Conservation (phyloP, 495 filamentous ascomycete genomes). For the Thermothielavioides terrestris region DNA sequence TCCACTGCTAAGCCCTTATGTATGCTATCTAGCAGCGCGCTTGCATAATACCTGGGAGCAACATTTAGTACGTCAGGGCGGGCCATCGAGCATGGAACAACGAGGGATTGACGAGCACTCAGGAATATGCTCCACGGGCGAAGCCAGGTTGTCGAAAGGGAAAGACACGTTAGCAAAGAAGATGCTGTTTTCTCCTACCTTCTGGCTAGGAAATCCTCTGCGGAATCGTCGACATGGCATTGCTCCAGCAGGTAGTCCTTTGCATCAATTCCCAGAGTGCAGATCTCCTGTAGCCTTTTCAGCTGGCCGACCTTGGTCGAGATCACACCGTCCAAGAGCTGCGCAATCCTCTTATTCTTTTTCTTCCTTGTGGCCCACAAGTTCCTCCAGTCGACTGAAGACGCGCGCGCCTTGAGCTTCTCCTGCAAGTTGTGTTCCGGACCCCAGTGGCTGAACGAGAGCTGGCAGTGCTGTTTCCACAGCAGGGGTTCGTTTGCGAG, state of each 20-base stretch:
- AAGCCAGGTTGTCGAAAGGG: too few species aligned
- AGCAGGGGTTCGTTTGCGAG: constrained; percentile 62
- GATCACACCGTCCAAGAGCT: constrained; percentile 61
- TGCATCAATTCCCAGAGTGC: constrained; percentile 69
- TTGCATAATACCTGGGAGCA: constrained; percentile 60
- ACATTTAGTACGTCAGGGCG: constrained; percentile 8
- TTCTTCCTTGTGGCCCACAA: constrained; percentile 55
- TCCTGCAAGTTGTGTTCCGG: constrained; percentile 51
- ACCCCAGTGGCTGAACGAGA: constrained; percentile 65
- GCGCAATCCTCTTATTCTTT: constrained; percentile 46
- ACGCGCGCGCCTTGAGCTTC: constrained; percentile 42
- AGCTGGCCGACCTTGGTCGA: constrained; percentile 58
- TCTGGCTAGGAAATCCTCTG: constrained; percentile 71
- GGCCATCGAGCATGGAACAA: too few species aligned
- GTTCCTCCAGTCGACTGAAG: constrained; percentile 65
- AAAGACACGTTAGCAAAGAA: too few species aligned
- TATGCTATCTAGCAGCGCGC: constrained; percentile 63
- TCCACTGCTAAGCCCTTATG: constrained; percentile 70
- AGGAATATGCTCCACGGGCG: too few species aligned
- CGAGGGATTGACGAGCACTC: too few species aligned
- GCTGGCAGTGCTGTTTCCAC: constrained; percentile 69
- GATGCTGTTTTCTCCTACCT: constrained; percentile 55
- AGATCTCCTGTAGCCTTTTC: constrained; percentile 58
- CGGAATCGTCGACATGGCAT: constrained; percentile 45
- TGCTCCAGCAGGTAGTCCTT: constrained; percentile 76